These are phyloP conservation scores for Blastocrithidia nonstop DNA, from an alignment of 208 protist genomes.

Conservation along the genomic window DNA sequence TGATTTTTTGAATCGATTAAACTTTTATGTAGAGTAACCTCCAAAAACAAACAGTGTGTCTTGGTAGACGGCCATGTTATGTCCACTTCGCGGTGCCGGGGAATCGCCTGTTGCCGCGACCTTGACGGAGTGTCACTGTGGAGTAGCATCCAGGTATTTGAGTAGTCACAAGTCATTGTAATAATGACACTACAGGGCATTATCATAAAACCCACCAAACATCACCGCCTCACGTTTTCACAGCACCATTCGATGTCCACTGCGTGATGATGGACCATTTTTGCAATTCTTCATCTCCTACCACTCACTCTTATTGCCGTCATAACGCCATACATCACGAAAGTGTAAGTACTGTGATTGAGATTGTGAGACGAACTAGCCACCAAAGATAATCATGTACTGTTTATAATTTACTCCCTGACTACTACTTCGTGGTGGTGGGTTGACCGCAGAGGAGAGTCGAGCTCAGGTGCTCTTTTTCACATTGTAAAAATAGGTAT, in stretches of 20 bases:
- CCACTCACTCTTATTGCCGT: slow-evolving; percentile 63
- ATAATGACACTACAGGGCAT: slow-evolving; percentile 72
- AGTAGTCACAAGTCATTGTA: slow-evolving; percentile 83
- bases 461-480: slow-evolving; percentile 49
- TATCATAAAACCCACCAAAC: slow-evolving; percentile 90
- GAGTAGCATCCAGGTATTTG: slow-evolving; percentile 56
- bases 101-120: slow-evolving; percentile 20
- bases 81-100: slow-evolving; percentile 60
- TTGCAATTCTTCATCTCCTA: slow-evolving; percentile 56
- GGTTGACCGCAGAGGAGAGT: slow-evolving; percentile 45
- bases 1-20: slow-evolving; percentile 81
- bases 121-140: slow-evolving; percentile 39
- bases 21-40: slow-evolving; percentile 77
- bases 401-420: slow-evolving; percentile 78
- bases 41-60: slow-evolving; percentile 83
- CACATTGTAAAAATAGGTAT: slow-evolving; percentile 73
- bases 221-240: slow-evolving; percentile 78
- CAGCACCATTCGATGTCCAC: slow-evolving; percentile 82
- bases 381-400: slow-evolving; percentile 72
- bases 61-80: slow-evolving; percentile 67
- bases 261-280: slow-evolving; percentile 65
- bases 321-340: slow-evolving; percentile 80
- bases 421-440: slow-evolving; percentile 63
- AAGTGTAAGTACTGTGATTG: slow-evolving; percentile 87
- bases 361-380: slow-evolving; percentile 87